Conservation (phyloP, 345 rosid species). For the Luvunga scandens region DNA sequence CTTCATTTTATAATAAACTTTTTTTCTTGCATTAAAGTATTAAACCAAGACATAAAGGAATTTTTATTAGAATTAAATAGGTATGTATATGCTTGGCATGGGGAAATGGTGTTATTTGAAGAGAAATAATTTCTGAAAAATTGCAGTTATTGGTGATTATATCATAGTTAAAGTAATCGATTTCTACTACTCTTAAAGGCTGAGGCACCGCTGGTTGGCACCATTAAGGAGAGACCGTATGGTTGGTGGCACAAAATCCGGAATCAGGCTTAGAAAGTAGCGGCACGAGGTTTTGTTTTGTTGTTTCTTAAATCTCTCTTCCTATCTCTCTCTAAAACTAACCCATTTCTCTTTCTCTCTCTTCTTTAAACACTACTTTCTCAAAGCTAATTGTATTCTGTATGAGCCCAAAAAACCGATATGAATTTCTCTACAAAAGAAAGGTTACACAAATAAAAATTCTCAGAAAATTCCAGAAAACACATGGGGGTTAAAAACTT, state of each 20-base stretch:
- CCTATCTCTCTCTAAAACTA: constrained; percentile 27
- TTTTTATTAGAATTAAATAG: no score
- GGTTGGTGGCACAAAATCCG: constrained; percentile 76
- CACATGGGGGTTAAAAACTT: constrained; percentile 15
- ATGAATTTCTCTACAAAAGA: constrained; percentile 39
- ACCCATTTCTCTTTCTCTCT: not conserved
- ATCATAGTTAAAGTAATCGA: not conserved
- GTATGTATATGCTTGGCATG: not conserved
- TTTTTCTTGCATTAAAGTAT: no score
- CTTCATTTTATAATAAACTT: no score
- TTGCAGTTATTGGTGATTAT: not conserved
- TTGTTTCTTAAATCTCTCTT: constrained; percentile 18
- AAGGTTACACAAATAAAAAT: constrained; percentile 19
- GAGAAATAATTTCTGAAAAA: not conserved
- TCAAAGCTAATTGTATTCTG: constrained; percentile 28
- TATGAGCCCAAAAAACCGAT: constrained; percentile 33
- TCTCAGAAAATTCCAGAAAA: constrained; percentile 21
- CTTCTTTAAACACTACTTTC: not conserved
- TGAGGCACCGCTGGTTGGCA: constrained; percentile 56
- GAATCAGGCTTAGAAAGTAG: constrained; percentile 56
- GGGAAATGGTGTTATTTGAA: not conserved
- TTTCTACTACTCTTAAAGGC: constrained; percentile 12
- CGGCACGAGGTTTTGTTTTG: constrained; percentile 45
- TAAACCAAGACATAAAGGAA: no score
- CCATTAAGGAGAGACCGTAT: constrained; percentile 61